These are phyloP conservation scores for Luffa aegyptiaca DNA, from an alignment of 306 rosid species.

Conservation along the genomic window DNA sequence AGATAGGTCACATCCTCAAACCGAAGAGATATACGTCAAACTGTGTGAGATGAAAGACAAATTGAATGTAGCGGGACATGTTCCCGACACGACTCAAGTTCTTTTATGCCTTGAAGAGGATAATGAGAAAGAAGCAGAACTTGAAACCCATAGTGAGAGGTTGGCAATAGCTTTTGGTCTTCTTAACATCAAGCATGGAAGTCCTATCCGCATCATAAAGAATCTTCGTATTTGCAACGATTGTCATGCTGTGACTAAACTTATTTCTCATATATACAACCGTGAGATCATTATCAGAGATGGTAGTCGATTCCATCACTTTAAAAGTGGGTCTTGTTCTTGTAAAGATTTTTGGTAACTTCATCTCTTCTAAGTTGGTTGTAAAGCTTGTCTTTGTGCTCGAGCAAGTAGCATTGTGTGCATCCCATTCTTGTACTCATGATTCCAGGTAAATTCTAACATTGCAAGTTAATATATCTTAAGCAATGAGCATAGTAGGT, in stretches of 20 bases:
- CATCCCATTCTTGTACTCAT: neutral
- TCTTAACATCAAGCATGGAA: conserved; percentile 23
- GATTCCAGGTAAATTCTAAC: neutral
- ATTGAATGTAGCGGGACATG: conserved; percentile 35
- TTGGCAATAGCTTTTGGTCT: conserved; percentile 56
- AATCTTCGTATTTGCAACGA: conserved; percentile 50
- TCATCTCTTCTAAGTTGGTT: neutral
- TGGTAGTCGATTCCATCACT: conserved; percentile 54
- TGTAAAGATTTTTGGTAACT: conserved; percentile 58
- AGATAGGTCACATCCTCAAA: conserved; percentile 40
- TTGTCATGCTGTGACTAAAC: conserved; percentile 44
- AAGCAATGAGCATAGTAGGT: neutral
- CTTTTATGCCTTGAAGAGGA: conserved; percentile 30
- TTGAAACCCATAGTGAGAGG: conserved; percentile 52
- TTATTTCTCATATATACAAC: conserved; percentile 32
- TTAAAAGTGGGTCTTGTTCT: conserved; percentile 44
- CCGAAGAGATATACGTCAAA: conserved; percentile 31
- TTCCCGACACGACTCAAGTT: conserved; percentile 58
- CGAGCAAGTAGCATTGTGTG: neutral
- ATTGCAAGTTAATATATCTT: neutral
- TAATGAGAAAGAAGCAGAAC: conserved; percentile 37
- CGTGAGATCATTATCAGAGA: conserved; percentile 55
- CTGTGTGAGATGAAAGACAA: conserved; percentile 44
- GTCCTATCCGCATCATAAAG: conserved; percentile 40
- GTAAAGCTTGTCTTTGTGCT: neutral